Base-by-base conservation (phyloP, 2,329 filamentous ascomycete species). In the Fonsecaea pugnacius region DNA sequence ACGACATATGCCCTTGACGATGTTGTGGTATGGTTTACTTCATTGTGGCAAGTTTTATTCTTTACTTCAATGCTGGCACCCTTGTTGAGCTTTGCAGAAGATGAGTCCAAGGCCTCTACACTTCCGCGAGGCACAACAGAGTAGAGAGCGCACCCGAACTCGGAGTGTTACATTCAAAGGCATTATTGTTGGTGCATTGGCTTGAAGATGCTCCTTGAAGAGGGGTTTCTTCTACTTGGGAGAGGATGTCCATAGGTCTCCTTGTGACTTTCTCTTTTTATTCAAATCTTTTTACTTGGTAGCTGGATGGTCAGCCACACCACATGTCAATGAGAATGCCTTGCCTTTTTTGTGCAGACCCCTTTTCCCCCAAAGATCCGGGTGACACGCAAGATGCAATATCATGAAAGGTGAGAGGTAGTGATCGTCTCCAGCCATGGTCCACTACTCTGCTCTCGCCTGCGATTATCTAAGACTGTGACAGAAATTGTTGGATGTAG, bases 1-100 rank as follows among this genome's bases (percentile, higher is more conserved):
- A 48, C 52, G 52, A 64, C 32, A 52, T 32, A 43, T 64, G 46
- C 33, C 7, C 51, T 53, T 53, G 51, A 35, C 33, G 21, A 53
- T 35, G 27, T 10, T 21, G 27, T 21, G 30, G 32, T 53, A 53
- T 35, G n/a, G 36, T 18, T 52, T 30, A 40, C 57, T 59, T 59
- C 46, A 27, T 14, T 51, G 48, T 33, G 51, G 51, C 51, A 46
- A 38, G 57, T 8, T 30, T 30, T 27, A 24, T 21, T 4, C 51
- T 33, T 33, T 33, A 35, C 27, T 33, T 53, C 24, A 18, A 21
- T 18, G 51, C 43, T 21, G 43, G 24, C 43, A 21, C 18, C 2
- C 18, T 21, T 48, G 12, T 48, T 48, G 43, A 27, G 43, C 21
- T 48, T 27, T 27, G 43, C 43, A 48, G 16, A 21, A 48, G 43